Evolutionary conservation across 208 protist genomes (phyloP), one percentile per base, ranked within the genome.

Genomic region (Angomonas deanei): DNA sequence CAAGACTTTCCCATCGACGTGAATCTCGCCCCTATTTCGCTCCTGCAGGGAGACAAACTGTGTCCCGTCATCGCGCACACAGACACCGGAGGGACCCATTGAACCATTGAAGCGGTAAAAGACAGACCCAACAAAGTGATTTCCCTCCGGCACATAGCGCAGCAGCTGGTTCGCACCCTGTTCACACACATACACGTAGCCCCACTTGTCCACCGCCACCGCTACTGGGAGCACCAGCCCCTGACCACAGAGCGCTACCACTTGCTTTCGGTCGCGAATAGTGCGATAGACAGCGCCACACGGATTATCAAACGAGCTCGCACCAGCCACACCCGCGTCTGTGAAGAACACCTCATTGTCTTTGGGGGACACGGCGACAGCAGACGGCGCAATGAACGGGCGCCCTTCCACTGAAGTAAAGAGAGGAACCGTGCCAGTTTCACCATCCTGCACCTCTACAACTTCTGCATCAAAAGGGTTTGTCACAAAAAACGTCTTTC

Each of bases 31-130:
- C n/a, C 17, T 8, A 15, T 15, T 42, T 42, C 59, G 30, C 49
- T 93, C 87, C 50, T 84, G 87, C n/a, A 82, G 61, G 8, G 79
- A 72, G 21, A 93, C 78, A 64, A 79, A 91, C 50, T 91, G 52
- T n/a, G 59, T 63, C 27, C 78, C 76, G 31, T 76, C 77, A 11
- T 72, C 72, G 38, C 69, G 67, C 5, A 89, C 66, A 24, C 76
- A 76, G 2, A 93, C 77, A 0, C 66, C 76, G 0, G 58, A 66
- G 0, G 87, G 87, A 2, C 86, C 86, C 65, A 91, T 74, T n/a
- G 64, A 61, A 10, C 86, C 86, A 8, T 72, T 63, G 54, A 93
- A 73, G 6, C 78, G 79, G 11, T 64, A 66, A 65, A 88, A 93
- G 28, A 91, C 81, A 32, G 58, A 66, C 15, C 76, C 75, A 11